phyloP scores from a whole-genome alignment of 1,284 basidiomycete species.

The Cryptococcus neoformans region DNA sequence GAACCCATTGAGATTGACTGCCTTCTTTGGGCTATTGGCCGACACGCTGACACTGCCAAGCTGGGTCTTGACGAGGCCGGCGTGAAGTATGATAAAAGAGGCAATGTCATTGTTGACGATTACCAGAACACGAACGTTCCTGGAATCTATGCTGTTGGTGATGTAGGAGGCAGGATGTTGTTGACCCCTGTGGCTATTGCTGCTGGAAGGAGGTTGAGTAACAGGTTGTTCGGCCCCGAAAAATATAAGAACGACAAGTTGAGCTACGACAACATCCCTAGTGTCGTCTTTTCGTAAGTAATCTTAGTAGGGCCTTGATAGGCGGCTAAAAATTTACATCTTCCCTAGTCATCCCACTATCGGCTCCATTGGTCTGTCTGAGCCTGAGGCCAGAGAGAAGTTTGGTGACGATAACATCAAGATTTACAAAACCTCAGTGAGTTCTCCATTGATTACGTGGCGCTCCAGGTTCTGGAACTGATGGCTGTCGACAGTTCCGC shows the following conservation, averaged over 20 bases:
- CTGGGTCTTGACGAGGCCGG: constrained; percentile 76
- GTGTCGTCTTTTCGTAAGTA: constrained; percentile 88
- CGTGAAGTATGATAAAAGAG: constrained; percentile 70
- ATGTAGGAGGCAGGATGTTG: constrained; percentile 85
- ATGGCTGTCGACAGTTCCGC: constrained; percentile 56
- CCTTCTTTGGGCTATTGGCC: constrained; percentile 93
- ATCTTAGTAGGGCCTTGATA: constrained; percentile 16
- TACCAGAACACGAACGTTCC: constrained; percentile 79
- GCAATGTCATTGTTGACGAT: constrained; percentile 84
- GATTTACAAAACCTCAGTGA: constrained; percentile 66
- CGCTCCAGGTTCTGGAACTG: neutral
- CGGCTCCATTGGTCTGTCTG: constrained; percentile 87
- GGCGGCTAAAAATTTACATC: neutral
- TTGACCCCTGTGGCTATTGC: constrained; percentile 99
- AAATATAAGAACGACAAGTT: constrained; percentile 85
- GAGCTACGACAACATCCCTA: constrained; percentile 85
- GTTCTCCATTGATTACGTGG: constrained; percentile 1
- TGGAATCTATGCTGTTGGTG: constrained; percentile 80
- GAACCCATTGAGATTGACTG: constrained; percentile 79
- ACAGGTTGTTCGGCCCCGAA: constrained; percentile 82
- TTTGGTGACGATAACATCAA: constrained; percentile 83
- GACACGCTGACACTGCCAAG: constrained; percentile 72
- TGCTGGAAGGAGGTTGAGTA: constrained; percentile 82
- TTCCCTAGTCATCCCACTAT: constrained; percentile 76
- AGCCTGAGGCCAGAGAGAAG: constrained; percentile 80